Conservation (phyloP, 805 yeast genomes). For the Teunomyces panamensis region DNA sequence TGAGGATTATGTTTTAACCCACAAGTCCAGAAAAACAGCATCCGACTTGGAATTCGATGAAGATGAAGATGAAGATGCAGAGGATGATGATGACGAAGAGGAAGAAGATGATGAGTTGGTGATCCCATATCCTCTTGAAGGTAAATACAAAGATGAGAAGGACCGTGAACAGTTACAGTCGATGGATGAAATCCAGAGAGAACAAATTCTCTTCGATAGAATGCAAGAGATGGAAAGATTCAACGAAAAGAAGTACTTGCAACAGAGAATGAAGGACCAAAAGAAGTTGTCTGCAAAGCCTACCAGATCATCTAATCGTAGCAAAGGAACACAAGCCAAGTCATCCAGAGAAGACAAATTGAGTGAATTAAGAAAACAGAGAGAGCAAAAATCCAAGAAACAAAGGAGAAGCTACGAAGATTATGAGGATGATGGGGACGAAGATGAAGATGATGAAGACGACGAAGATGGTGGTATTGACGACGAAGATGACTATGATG, state of each 20-base stretch:
- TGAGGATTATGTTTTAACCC: slow-evolving; percentile 26
- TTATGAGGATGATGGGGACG: slow-evolving; percentile 22
- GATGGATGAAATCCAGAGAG: slow-evolving; percentile 92
- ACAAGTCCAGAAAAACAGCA: slow-evolving; percentile 25
- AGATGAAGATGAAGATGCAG: slow-evolving; percentile 16
- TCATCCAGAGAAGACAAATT: slow-evolving; percentile 52
- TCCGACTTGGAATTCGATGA: slow-evolving; percentile 15
- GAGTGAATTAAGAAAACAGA: slow-evolving; percentile 70
- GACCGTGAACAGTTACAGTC: slow-evolving; percentile 65
- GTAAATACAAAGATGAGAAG: slow-evolving; percentile 78
- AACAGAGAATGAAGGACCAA: slow-evolving; percentile 71
- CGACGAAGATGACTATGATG: slow-evolving; percentile 38
- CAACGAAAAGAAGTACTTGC: slow-evolving; percentile 79
- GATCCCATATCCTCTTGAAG: slow-evolving; percentile 92
- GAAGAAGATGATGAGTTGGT: slow-evolving; percentile 31
- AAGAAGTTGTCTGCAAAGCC: slow-evolving; percentile 23
- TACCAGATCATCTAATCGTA: slow-evolving; percentile 39
- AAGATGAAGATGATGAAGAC: slow-evolving; percentile 27
- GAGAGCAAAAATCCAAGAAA: slow-evolving; percentile 58
- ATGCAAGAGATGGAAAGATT: slow-evolving; percentile 86
- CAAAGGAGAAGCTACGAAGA: slow-evolving; percentile 15
- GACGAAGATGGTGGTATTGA: slow-evolving; percentile 40
- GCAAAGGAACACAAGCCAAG: slow-evolving; percentile 22
- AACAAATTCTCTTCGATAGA: slow-evolving; percentile 86
- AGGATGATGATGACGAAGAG: slow-evolving; percentile 18